These are phyloP conservation scores for Candida vaughaniae DNA, from an alignment of 805 yeast species.

Conservation along the genomic window DNA sequence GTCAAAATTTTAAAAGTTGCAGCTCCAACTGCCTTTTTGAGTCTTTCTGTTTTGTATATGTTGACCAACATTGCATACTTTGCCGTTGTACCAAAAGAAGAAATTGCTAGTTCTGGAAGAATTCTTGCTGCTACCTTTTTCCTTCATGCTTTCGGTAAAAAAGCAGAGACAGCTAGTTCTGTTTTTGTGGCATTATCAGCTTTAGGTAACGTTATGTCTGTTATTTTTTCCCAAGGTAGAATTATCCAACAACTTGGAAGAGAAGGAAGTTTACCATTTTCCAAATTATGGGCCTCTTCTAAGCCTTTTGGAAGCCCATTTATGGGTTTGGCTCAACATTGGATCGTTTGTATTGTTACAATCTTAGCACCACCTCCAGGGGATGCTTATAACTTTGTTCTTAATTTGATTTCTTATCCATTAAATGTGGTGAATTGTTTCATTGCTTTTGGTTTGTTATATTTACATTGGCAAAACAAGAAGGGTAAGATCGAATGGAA, in stretches of 20 bases:
- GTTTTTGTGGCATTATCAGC: conserved; percentile 82
- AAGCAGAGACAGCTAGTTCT: conserved; percentile 70
- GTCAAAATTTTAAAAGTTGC: conserved; percentile 65
- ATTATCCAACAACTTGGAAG: conserved; percentile 77
- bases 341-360: conserved; percentile 70
- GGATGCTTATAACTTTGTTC: conserved; percentile 79
- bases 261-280: conserved; percentile 77
- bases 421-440: conserved; percentile 70
- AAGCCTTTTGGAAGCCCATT: conserved; percentile 74
- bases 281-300: conserved; percentile 66
- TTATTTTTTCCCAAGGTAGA: conserved; percentile 79
- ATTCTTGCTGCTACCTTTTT: conserved; percentile 77
- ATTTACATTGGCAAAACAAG: conserved; percentile 50
- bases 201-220: conserved; percentile 78
- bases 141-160: conserved; percentile 64
- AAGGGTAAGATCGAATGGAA: conserved; percentile 59
- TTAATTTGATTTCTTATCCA: conserved; percentile 80
- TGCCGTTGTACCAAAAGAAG: conserved; percentile 75
- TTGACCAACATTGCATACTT: conserved; percentile 77
- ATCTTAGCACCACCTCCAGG: conserved; percentile 84
- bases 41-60: conserved; percentile 65
- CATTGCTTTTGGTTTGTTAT: conserved; percentile 62
- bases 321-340: conserved; percentile 73
- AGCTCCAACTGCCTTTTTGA: conserved; percentile 69
- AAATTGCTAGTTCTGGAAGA: conserved; percentile 58